phyloP scores from a whole-genome alignment of 495 filamentous ascomycete genomes.

The Cercophora newfieldiana region DNA sequence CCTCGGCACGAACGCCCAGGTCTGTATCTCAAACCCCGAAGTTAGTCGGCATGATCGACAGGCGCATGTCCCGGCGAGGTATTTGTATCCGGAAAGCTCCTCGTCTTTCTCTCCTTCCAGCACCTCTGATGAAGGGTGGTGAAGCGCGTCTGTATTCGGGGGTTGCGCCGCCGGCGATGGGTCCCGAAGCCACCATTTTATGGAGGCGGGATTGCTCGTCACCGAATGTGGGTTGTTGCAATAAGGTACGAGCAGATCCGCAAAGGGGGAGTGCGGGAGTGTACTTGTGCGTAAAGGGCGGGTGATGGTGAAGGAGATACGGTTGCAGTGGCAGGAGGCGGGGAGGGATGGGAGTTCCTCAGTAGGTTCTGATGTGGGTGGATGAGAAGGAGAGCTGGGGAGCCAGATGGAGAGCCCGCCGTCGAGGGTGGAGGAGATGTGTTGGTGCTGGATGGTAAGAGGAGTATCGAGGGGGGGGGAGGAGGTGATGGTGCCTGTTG shows the following conservation, averaged over 20 bases:
- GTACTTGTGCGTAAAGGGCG: constrained; percentile 35
- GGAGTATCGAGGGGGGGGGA: constrained; percentile 12
- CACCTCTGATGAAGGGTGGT: neutral
- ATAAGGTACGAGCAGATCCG: constrained; percentile 38
- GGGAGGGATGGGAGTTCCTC: constrained; percentile 18
- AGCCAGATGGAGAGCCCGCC: constrained; percentile 60
- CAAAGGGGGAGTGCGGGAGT: constrained; percentile 29
- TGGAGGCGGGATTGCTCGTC: constrained; percentile 42
- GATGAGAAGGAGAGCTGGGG: constrained; percentile 13
- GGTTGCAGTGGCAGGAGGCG: constrained; percentile 45
- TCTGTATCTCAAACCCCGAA: constrained; percentile 66
- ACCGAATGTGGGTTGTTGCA: constrained; percentile 38
- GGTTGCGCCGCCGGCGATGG: constrained; percentile 23
- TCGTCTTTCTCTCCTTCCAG: neutral
- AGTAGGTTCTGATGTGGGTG: neutral
- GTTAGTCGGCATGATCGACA: constrained; percentile 63
- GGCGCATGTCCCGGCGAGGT: constrained; percentile 64
- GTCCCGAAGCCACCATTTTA: constrained; percentile 40
- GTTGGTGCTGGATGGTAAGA: constrained; percentile 47
- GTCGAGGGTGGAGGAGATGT: constrained; percentile 53
- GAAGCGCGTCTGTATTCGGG: neutral
- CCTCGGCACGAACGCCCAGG: constrained; percentile 68
- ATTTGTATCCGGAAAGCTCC: constrained; percentile 37
- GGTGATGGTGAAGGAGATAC: constrained; percentile 43
- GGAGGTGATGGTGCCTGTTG: constrained; percentile 33